phyloP scores from a whole-genome alignment of 2,329 filamentous ascomycete genomes.

The Epichloe typhina region DNA sequence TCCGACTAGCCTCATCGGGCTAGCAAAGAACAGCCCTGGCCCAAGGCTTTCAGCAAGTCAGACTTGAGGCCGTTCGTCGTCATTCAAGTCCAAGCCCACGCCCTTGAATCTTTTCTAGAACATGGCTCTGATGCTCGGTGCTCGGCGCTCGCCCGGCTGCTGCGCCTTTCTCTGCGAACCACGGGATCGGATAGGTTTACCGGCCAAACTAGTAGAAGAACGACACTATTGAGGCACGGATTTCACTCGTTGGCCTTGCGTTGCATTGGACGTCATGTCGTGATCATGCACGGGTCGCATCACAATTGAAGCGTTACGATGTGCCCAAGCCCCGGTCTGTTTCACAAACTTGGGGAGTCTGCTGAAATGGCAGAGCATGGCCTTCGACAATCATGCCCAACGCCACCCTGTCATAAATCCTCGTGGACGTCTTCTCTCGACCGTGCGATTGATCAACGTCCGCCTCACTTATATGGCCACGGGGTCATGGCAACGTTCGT shows the following conservation, averaged over 20 bases:
- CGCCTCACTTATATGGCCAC: not conserved
- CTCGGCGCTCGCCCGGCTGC: not conserved
- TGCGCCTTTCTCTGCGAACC: conserved; percentile 1
- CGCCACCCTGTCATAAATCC: too few species aligned
- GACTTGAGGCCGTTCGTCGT: not conserved
- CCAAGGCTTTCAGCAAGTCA: conserved; percentile 4
- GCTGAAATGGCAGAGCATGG: too few species aligned
- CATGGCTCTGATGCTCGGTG: not conserved
- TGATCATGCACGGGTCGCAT: too few species aligned
- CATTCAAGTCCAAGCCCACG: too few species aligned
- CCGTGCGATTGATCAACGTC: not conserved
- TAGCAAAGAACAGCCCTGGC: not conserved
- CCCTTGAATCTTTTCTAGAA: not conserved
- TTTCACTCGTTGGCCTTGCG: not conserved
- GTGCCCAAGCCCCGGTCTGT: too few species aligned
- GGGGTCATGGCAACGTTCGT: not conserved
- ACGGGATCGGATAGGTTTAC: not conserved
- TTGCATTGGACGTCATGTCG: not conserved
- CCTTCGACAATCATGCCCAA: too few species aligned
- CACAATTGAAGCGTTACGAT: too few species aligned
- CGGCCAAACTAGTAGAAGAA: not conserved
- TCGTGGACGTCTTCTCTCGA: too few species aligned
- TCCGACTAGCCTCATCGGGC: not conserved
- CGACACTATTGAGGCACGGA: not conserved
- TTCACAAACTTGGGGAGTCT: too few species aligned